These are phyloP conservation scores for Lodderomyces margitis DNA, from an alignment of 1,139 yeast species.

Conservation along the genomic window DNA sequence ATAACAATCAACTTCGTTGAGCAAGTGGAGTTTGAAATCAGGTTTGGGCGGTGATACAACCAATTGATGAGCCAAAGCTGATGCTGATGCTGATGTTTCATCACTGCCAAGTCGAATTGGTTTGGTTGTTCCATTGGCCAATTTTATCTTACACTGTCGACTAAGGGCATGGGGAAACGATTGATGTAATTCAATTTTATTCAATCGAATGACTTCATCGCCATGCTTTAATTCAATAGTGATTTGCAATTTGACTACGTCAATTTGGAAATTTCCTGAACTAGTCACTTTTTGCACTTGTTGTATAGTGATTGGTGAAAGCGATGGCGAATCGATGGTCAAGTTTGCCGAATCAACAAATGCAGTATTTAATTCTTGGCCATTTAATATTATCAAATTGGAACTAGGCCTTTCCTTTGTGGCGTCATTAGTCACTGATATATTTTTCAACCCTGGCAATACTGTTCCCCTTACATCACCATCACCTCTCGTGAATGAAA, in stretches of 20 bases:
- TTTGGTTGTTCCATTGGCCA: slow-evolving; percentile 5
- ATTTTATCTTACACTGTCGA: neutral
- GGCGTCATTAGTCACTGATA: slow-evolving; percentile 14
- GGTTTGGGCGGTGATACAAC: slow-evolving; percentile 25
- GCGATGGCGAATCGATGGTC: slow-evolving; percentile 1
- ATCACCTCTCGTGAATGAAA: slow-evolving; percentile 12
- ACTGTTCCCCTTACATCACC: neutral
- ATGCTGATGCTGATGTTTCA: slow-evolving; percentile 5
- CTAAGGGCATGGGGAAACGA: neutral
- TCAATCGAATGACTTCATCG: slow-evolving; percentile 9
- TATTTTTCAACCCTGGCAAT: slow-evolving; percentile 12
- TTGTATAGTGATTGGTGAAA: slow-evolving; percentile 21
- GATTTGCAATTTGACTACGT: slow-evolving; percentile 17
- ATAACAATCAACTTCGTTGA: slow-evolving; percentile 7
- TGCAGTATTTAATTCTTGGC: slow-evolving; percentile 13
- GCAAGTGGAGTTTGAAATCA: slow-evolving; percentile 15
- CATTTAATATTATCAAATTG: slow-evolving; percentile 6
- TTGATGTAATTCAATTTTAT: slow-evolving; percentile 16
- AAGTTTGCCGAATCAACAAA: slow-evolving; percentile 15
- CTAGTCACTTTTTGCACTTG: slow-evolving; percentile 22
- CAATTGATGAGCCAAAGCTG: slow-evolving; percentile 12
- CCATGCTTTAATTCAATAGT: slow-evolving; percentile 9
- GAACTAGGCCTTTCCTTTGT: slow-evolving; percentile 3
- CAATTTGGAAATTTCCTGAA: slow-evolving; percentile 25
- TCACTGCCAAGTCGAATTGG: slow-evolving; percentile 6